phyloP scores from a whole-genome alignment of 495 filamentous ascomycete genomes.

The Thermochaetoides thermophila region DNA sequence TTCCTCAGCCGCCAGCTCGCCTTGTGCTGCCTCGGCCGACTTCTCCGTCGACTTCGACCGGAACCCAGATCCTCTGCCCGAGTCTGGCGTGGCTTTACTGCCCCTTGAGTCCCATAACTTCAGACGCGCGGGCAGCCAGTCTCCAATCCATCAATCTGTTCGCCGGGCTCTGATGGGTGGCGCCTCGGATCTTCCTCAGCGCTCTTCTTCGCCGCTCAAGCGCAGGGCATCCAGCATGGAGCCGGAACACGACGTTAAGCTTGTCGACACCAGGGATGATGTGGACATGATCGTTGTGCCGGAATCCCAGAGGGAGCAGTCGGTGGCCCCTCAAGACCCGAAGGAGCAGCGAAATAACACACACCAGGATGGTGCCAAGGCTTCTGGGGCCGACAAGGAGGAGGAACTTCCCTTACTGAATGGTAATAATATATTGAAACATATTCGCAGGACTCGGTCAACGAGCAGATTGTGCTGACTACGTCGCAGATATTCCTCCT shows the following conservation, averaged over 20 bases:
- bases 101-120: conserved; percentile 8
- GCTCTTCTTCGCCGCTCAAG: conserved; percentile 41
- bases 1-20: conserved; percentile 47
- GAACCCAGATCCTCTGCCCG: no score
- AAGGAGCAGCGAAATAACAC: conserved; percentile 2
- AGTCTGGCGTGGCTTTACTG: conserved; percentile 31
- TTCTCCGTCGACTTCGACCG: conserved; percentile 52
- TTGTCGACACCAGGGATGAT: conserved; percentile 27
- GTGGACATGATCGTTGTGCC: conserved; percentile 32
- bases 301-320: conserved; percentile 2
- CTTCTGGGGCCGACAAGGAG: background rate
- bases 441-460: no score
- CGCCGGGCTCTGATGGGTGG: conserved; percentile 39
- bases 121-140: conserved; percentile 18
- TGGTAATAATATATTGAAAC: no score
- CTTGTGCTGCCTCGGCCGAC: conserved; percentile 57
- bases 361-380: background rate
- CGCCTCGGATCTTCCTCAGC: conserved; percentile 32
- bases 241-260: conserved; percentile 15
- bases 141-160: conserved; percentile 26
- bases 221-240: conserved; percentile 41
- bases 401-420: conserved; percentile 12
- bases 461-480: background rate
- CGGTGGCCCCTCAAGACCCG: background rate
- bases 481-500: conserved; percentile 28